phyloP scores from a whole-genome alignment of 2,329 filamentous ascomycete species.

The Botrytis byssoidea region DNA sequence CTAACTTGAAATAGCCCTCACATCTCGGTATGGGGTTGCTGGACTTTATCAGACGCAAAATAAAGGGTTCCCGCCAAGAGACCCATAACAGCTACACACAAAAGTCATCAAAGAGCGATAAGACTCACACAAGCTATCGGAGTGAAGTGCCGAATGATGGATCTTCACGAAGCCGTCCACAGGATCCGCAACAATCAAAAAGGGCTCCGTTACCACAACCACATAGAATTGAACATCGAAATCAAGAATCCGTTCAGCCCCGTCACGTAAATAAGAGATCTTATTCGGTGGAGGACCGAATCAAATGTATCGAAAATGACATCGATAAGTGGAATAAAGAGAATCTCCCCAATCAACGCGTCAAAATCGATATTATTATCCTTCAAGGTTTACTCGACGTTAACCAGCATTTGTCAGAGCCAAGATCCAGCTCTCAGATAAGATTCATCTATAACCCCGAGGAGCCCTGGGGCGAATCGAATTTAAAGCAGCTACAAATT shows the following conservation, averaged over 20 bases:
- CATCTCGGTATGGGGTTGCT: neutral
- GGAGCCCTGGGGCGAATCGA: neutral
- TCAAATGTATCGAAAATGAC: neutral
- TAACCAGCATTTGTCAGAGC: neutral
- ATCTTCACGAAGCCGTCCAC: neutral
- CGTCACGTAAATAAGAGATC: neutral
- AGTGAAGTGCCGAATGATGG: neutral
- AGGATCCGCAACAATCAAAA: neutral
- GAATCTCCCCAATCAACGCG: fast-evolving
- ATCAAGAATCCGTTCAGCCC: neutral
- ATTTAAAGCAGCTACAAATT: neutral
- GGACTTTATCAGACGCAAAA: neutral
- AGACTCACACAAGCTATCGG: neutral
- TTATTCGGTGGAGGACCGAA: neutral
- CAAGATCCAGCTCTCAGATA: neutral
- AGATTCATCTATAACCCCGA: neutral
- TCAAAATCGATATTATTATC: neutral
- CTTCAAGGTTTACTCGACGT: neutral
- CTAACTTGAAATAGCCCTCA: neutral
- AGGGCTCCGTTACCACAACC: neutral
- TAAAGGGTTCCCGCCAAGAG: neutral
- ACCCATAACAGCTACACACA: neutral
- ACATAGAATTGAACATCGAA: neutral
- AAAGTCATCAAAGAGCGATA: neutral
- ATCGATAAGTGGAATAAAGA: neutral